Conservation (phyloP, 2,329 filamentous ascomycete species). For the Fusarium euwallaceae region DNA sequence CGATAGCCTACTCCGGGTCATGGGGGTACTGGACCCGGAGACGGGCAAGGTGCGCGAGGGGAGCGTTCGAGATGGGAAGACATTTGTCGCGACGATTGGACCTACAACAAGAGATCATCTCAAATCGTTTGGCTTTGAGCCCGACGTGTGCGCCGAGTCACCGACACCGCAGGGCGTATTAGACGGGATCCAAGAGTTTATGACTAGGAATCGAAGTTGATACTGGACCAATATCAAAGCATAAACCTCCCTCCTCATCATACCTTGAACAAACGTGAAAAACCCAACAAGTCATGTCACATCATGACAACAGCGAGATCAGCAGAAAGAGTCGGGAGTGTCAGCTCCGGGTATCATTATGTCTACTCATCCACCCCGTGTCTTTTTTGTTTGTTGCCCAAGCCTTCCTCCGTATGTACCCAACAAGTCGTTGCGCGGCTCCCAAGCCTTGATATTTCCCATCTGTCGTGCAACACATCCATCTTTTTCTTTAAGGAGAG, state of each 20-base stretch:
- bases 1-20: conserved; percentile 68
- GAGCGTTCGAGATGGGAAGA: conserved; percentile 56
- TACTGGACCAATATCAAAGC: conserved; percentile 3
- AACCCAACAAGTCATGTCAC: neutral
- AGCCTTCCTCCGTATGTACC: conserved; percentile 22
- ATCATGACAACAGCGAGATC: neutral
- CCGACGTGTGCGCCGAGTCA: conserved; percentile 83
- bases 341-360: conserved; percentile 48
- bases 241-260: neutral
- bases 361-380: conserved; percentile 30
- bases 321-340: conserved; percentile 39
- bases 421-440: conserved; percentile 2
- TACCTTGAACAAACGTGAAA: neutral
- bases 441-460: neutral
- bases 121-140: conserved; percentile 73
- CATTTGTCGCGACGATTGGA: conserved; percentile 87
- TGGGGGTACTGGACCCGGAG: conserved; percentile 64
- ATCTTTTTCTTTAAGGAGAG: conserved; percentile 21
- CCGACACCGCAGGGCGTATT: conserved; percentile 86
- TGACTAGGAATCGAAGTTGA: conserved; percentile 33
- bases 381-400: conserved; percentile 16
- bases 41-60: conserved; percentile 55
- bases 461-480: neutral
- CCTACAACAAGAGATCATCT: conserved; percentile 90
- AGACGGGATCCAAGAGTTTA: conserved; percentile 70